Evolutionary conservation across 345 rosid species (phyloP).

Genomic region (Turritis glabra): DNA sequence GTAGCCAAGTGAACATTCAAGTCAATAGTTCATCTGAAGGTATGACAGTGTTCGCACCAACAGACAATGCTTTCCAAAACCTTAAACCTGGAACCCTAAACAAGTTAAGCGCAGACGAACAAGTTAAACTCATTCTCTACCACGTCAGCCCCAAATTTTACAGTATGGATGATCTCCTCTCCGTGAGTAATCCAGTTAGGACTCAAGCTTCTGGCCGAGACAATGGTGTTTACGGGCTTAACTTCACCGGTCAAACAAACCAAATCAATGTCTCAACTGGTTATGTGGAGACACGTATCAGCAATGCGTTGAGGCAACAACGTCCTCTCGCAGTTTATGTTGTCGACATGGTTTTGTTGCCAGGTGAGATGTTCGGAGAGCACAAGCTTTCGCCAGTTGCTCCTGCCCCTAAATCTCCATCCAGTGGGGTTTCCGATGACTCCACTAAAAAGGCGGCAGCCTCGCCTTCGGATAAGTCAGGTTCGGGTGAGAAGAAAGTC

Average conservation of each 20-base stretch:
- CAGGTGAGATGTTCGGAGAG: conserved; percentile 56
- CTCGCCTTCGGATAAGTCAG: conserved; percentile 31
- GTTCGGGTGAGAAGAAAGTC: conserved; percentile 37
- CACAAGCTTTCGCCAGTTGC: conserved; percentile 47
- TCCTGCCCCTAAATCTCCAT: conserved; percentile 38
- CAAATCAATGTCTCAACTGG: conserved; percentile 84
- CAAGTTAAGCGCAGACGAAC: conserved; percentile 44
- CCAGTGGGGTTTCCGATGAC: conserved; percentile 22
- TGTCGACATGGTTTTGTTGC: conserved; percentile 78
- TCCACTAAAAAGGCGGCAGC: conserved; percentile 43
- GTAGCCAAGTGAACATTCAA: conserved; percentile 60
- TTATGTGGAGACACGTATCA: conserved; percentile 58
- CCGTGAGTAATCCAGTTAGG: conserved; percentile 78
- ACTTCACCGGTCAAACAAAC: conserved; percentile 62
- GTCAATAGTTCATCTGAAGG: conserved; percentile 76
- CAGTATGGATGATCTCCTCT: conserved; percentile 47
- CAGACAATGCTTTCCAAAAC: conserved; percentile 82
- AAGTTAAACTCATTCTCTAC: conserved; percentile 62
- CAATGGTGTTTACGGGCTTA: conserved; percentile 55
- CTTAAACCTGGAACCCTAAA: conserved; percentile 64
- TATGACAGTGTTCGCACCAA: conserved; percentile 79
- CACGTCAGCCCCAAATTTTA: conserved; percentile 69
- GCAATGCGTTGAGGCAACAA: conserved; percentile 49
- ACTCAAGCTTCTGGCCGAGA: conserved; percentile 64
- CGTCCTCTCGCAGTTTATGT: conserved; percentile 75